Percentiles rank a stretch among this genome's conserved stretches.
Conservation (phyloP, 2,329 filamentous ascomycete species). For the Metarhizium sp. region DNA sequence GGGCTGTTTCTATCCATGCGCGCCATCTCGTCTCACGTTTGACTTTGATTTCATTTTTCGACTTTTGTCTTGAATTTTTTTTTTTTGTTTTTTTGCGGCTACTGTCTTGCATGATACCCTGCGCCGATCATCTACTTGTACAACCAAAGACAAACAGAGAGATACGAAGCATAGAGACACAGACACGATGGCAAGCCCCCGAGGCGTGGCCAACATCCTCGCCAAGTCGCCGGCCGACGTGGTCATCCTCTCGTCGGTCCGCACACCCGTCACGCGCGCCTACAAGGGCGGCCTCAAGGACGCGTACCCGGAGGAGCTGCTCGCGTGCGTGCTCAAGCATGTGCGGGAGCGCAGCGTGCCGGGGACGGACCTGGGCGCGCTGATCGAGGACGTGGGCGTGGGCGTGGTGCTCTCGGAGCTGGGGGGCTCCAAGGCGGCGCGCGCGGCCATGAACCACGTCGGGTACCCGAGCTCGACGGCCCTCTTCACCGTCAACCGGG, state of each 20-base stretch:
- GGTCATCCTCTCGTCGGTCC: slow-evolving; percentile 82
- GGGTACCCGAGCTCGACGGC: slow-evolving; percentile 64
- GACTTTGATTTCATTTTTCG: no score
- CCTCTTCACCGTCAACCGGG: slow-evolving; percentile 82
- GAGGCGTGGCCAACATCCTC: slow-evolving; percentile 65
- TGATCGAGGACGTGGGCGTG: slow-evolving; percentile 69
- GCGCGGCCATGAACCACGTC: slow-evolving; percentile 82
- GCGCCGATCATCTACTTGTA: no score
- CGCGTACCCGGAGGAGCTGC: slow-evolving; percentile 83
- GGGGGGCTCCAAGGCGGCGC: slow-evolving; percentile 79
- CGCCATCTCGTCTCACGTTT: no score
- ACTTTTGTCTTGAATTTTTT: no score
- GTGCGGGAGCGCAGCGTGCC: slow-evolving; percentile 16
- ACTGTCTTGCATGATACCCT: no score
- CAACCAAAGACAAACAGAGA: no score
- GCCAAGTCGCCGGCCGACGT: slow-evolving; percentile 71
- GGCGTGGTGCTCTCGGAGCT: slow-evolving; percentile 88
- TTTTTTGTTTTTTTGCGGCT: no score
- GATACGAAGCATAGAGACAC: no score
- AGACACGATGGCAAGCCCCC: not conserved
- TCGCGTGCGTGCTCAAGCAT: slow-evolving; percentile 47
- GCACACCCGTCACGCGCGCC: slow-evolving; percentile 76
- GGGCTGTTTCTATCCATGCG: no score
- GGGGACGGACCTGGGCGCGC: slow-evolving; percentile 55
- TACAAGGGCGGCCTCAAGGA: slow-evolving; percentile 80